Evolutionary conservation across 176 grass and related monocot species (phyloP), one percentile per base, ranked within the genome.

Genomic region (Bonia amplexicaulis): DNA sequence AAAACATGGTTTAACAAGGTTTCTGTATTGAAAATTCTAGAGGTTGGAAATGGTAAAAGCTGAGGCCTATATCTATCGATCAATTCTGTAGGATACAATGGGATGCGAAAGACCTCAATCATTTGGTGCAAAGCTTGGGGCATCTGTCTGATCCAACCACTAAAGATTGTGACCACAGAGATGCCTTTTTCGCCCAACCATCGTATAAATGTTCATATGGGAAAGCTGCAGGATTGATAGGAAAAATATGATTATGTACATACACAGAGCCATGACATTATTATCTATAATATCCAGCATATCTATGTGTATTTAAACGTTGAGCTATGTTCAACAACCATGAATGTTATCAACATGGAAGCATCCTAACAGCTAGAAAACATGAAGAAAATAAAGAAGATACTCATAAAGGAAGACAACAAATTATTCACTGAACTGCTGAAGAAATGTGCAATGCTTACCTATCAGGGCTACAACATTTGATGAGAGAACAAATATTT

Each of bases 391-490:
- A 12, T 13, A 57, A n/a, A 58, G 69, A 29, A 83, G 86, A 26
- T 49, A 49, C 27, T 85, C 55, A 78, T 19, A 57, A 23, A 73
- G 40, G 52, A 79, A 87, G 44, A 20, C 23, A 35, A 48, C 39
- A 84, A 73, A 78, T 55, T 31, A 76, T 64, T 54, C 26, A 47
- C 33, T 7, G 31, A 33, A 33, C 31, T 33, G 31, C 31, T 33
- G 47, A 12, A 65, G 31, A 82, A 69, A 65, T 27, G 0, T 65
- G 55, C 45, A 77, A 14, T 51, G 39, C 74, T 81, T 83, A 98
- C 96, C 96, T 95, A 77, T 92, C 68, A 95, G 80, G 71, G 93
- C 91, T 37, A 98, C 89, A 66, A 81, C 80, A 88, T 98, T 98
- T 87, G 96, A 98, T 77, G 91, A 92, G 51, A 95, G 89, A 83